phyloP scores from a whole-genome alignment of 805 yeast genomes.

The Cyberlindnera maritima region DNA sequence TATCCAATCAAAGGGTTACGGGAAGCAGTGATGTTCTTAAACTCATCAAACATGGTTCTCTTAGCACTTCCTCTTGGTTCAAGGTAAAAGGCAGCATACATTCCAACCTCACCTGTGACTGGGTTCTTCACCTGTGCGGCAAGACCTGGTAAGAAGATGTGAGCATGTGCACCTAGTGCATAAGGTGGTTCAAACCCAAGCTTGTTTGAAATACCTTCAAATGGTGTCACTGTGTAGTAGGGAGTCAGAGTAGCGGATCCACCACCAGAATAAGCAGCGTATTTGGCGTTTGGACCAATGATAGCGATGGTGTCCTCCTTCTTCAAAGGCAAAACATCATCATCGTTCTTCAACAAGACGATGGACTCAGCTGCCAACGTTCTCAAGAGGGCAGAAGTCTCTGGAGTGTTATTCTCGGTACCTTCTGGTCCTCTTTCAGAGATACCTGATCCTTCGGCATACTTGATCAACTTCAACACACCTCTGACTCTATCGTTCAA shows the following conservation, averaged over 20 bases:
- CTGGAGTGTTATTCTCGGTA: conserved; percentile 42
- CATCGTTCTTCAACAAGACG: conserved; percentile 56
- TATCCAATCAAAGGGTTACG: conserved; percentile 30
- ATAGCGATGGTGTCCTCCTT: conserved; percentile 45
- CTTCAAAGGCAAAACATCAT: conserved; percentile 43
- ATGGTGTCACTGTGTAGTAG: conserved; percentile 48
- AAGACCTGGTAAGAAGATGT: conserved; percentile 34
- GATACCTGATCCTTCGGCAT: conserved; percentile 38
- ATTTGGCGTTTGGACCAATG: conserved; percentile 59
- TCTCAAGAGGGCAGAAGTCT: conserved; percentile 42
- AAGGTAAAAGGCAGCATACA: conserved; percentile 26
- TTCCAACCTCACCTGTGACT: conserved; percentile 26
- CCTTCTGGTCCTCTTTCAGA: conserved; percentile 25
- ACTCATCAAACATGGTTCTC: conserved; percentile 31
- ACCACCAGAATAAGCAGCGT: conserved; percentile 53
- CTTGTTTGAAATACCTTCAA: conserved; percentile 40
- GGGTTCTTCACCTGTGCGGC: conserved; percentile 27
- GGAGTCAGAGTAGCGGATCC: conserved; percentile 56
- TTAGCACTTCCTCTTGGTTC: conserved; percentile 21
- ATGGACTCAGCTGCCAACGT: conserved; percentile 49
- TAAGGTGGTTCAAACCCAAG: conserved; percentile 27
- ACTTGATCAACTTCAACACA: conserved; percentile 48
- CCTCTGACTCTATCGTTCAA: conserved; percentile 49
- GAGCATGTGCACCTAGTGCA: conserved; percentile 36
- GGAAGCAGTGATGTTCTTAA: conserved; percentile 21